Base-by-base conservation (phyloP, 495 filamentous ascomycete genomes). In the Neurospora sp. region DNA sequence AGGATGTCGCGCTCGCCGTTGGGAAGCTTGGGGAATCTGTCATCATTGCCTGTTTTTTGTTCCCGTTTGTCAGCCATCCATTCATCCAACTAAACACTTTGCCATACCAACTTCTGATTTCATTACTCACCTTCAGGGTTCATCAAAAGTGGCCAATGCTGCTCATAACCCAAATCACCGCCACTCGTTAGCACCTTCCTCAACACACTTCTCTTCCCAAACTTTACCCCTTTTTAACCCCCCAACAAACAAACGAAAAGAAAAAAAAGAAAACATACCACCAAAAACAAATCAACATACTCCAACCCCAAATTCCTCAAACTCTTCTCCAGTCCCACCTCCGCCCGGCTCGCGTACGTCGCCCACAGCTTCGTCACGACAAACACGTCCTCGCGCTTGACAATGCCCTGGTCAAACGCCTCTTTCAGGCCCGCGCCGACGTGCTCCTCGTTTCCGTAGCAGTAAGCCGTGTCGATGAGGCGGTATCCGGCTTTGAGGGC, bases 301-400 rank as follows among this genome's bases (percentile, higher is more conserved):
- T 92, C 89, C 73, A 94, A 79, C 38, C 90, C 90, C 70, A 97
- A 80, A 68, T 85, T 86, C 81, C 89, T 88, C 77, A 97, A 83
- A 74, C 89, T 91, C 81, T 89, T 86, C 73, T 95, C 88, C 20
- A 96, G 81, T 3, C 86, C 89, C 69, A 90, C 82, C 80, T 91
- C 89, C 18, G 90, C 89, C 2, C 90, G 85, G 11, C 84, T 86
- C 79, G 90, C 89, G 81, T 90, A 95, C 22, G 92, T 93, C 76
- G 88, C 90, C 93, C 93, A 96, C 40, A 96, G 82, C 82, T 97
- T 97, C 37, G 88, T 91, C 66, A 92, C 92, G 53, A 97, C 88
- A 82, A 95, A 97, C 59, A 96, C 81, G 71, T 95, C 91, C 80
- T 92, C 88, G 66, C 93, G 85, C 84, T 89, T 91, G 53, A 93